Evolutionary conservation across 164 flowering plant genomes (phyloP).

Genomic region (Nymphaea colorata): DNA sequence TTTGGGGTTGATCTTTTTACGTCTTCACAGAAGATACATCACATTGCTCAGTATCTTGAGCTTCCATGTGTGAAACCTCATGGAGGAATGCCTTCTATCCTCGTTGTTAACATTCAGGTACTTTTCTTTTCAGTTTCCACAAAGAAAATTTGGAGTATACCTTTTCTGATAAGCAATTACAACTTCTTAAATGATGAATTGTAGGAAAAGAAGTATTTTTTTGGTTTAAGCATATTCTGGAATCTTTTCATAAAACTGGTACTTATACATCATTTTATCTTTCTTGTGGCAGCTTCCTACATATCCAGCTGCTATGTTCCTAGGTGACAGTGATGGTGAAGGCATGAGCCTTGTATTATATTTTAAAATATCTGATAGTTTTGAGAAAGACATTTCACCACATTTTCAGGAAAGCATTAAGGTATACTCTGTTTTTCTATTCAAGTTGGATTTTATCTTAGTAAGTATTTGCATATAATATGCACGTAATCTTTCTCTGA

Average conservation of each 20-base stretch:
- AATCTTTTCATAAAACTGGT: neutral
- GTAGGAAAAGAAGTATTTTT: neutral
- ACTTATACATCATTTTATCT: neutral
- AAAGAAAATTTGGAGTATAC: neutral
- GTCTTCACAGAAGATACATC: slow-evolving; percentile 69
- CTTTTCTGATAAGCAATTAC: no score
- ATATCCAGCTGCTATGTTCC: slow-evolving; percentile 82
- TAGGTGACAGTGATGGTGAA: slow-evolving; percentile 85
- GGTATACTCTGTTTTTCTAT: slow-evolving; percentile 24
- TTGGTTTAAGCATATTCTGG: neutral
- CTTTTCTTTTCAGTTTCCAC: neutral
- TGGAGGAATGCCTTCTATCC: slow-evolving; percentile 58
- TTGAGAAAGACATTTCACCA: slow-evolving; percentile 47
- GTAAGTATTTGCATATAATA: no score
- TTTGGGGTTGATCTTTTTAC: slow-evolving; percentile 81
- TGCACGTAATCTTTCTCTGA: no score
- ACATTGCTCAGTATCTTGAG: slow-evolving; percentile 88
- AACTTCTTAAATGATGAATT: no score
- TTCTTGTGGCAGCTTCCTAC: slow-evolving; percentile 59
- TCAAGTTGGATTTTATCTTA: neutral
- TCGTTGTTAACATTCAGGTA: slow-evolving; percentile 94
- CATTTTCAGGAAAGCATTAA: slow-evolving; percentile 58
- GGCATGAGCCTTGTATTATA: slow-evolving; percentile 89
- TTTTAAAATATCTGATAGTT: slow-evolving; percentile 63
- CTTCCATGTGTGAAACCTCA: slow-evolving; percentile 63